Base-by-base conservation (phyloP, 2,329 filamentous ascomycete genomes). In the Fusarium sp. region DNA sequence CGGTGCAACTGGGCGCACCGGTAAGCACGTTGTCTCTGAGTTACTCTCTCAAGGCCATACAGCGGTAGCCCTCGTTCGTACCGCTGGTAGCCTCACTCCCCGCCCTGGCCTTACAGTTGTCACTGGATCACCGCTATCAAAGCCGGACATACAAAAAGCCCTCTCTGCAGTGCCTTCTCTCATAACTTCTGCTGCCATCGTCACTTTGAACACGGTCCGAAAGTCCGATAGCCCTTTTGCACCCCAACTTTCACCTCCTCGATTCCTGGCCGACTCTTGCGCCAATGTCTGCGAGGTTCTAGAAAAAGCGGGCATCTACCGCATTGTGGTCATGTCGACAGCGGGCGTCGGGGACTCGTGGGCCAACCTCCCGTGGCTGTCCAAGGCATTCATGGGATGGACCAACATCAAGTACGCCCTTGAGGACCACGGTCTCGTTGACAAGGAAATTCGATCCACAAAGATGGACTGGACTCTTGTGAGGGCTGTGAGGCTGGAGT, bases 1-100 rank as follows among this genome's bases (percentile, higher is more conserved):
- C n/a, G 85, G 84, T 61, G 82, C 83, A 59, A 85, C 80, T 70
- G 84, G 85, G 37, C 83, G 85, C 16, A 85, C 83, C 4, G 85
- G 85, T 78, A 78, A 82, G 67, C 81, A 83, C 13, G 83, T 86
- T 34, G 79, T 86, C 20, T 78, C 79, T 20, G 81, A 85, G 69
- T 62, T 85, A 6, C 79, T 86, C 25, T 70, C 75, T 18, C 81
- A 82, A 64, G 80, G 80, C 16, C 83, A 86, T 64, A 81, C 79
- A 23, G 81, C 83, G 0, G 83, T 83, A 30, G 83, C 82, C 2
- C 79, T 87, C 35, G 82, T 84, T 9, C 83, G 84, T 18, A 80
- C 77, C 6, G 60, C 79, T n/a, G 41, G 52, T 10, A 70, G 62
- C 10, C 23, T 74, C 11, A 9, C 66, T 0, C 54, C 78, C 43